phyloP scores from a whole-genome alignment of 257 asterid species.

The Linaria vulgaris region DNA sequence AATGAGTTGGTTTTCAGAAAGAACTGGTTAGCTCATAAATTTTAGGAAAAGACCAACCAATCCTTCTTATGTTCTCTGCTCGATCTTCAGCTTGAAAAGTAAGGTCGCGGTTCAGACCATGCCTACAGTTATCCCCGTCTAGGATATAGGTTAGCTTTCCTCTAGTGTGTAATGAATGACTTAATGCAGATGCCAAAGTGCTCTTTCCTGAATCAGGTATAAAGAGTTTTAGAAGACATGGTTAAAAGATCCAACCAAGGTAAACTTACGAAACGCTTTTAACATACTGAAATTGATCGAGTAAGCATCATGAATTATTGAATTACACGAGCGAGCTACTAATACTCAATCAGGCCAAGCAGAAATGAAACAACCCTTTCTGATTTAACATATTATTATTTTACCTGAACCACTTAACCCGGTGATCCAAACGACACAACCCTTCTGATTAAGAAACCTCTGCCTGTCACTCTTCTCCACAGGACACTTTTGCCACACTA shows the following conservation, averaged over 20 bases:
- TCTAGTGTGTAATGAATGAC: slow-evolving; percentile 74
- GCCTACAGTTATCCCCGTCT: slow-evolving; percentile 98
- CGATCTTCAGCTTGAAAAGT: slow-evolving; percentile 92
- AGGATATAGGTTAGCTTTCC: slow-evolving; percentile 88
- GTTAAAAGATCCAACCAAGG: too few species aligned
- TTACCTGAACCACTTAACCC: slow-evolving; percentile 95
- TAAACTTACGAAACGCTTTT: too few species aligned
- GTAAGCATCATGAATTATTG: too few species aligned
- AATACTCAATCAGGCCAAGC: too few species aligned
- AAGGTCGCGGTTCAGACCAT: slow-evolving; percentile 87
- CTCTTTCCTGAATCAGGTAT: slow-evolving; percentile 66
- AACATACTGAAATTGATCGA: too few species aligned
- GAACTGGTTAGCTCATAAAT: neutral
- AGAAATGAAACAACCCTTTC: too few species aligned
- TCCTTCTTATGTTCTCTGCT: slow-evolving; percentile 90
- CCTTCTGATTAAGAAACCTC: slow-evolving; percentile 87
- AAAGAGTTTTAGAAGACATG: slow-evolving; percentile 11
- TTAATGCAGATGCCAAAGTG: slow-evolving; percentile 88
- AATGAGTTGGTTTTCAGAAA: neutral
- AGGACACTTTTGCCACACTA: slow-evolving; percentile 89
- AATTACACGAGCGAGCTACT: too few species aligned
- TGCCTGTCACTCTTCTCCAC: slow-evolving; percentile 77
- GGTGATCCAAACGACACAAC: slow-evolving; percentile 96
- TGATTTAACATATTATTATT: neutral
- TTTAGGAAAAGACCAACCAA: slow-evolving; percentile 44